Evolutionary conservation across 2,329 filamentous ascomycete genomes (phyloP), one percentile per base, ranked within the genome.

Genomic region (Paecilomyces fulvus): DNA sequence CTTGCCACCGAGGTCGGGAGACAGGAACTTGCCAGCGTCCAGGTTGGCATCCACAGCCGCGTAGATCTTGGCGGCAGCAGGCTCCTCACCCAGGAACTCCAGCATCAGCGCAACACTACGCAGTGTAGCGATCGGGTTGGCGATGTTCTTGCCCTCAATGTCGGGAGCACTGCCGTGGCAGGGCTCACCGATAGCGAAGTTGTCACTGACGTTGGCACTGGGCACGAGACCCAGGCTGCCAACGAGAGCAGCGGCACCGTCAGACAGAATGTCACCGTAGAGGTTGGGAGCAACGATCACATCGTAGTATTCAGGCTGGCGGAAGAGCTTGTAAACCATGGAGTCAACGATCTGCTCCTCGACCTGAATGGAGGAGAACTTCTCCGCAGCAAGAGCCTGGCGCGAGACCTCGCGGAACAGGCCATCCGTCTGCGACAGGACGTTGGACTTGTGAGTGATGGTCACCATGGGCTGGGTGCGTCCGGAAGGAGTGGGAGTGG

Each of bases 261-360:
- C 94, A 1, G 91, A 96, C 43, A 99, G 81, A 64, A 99, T 94
- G 75, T 99, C 94, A 64, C 94, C 94, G 77, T 99, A 97, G 59
- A 99, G 83, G 78, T 97, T 97, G 54, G 92, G 94, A 8, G 92
- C 94, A 51, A 99, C 94, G 65, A 99, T 95, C 63, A 97, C 92
- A 73, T 99, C 94, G 84, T 97, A 99, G 69, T 87, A 88, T 68
- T 87, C 83, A 49, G 94, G 94, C 76, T 97, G 90, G 60, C 92
- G 90, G 85, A 97, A 97, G 56, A 99, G 88, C 81, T 97, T 97
- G 84, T 97, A 97, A 57, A 97, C 91, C 94, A 99, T 99, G 60
- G 88, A 92, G 77, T 99, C 94, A 61, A 99, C 92, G 65, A 99
- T 99, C 79, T 99, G 94, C 81, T 97, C 94, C 76, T 97, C 94